Evolutionary conservation across 129 eudicot genomes (phyloP).

Genomic region (Helianthus annuus): HanXRQr2.0-SUNRISE NC_035439.2:105731357-105731856

Average conservation of each 20-base stretch:
- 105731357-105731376: too few species aligned
- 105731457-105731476: too few species aligned
- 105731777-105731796: background rate
- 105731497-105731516: too few species aligned
- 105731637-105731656: slow-evolving; percentile 10
- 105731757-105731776: slow-evolving; percentile 24
- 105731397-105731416: too few species aligned
- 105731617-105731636: slow-evolving; percentile 3
- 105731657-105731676: slow-evolving; percentile 24
- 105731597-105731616: background rate
- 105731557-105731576: slow-evolving; percentile 19
- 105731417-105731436: too few species aligned
- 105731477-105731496: too few species aligned
- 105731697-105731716: slow-evolving; percentile 19
- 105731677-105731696: slow-evolving; percentile 35
- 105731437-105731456: too few species aligned
- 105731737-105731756: slow-evolving; percentile 20
- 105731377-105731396: too few species aligned
- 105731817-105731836: slow-evolving; percentile 44
- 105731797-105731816: slow-evolving; percentile 7
- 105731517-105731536: slow-evolving; percentile 19
- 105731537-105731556: slow-evolving; percentile 25
- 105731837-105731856: slow-evolving; percentile 76
- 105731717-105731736: slow-evolving; percentile 13
- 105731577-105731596: slow-evolving; percentile 7